Base-by-base conservation (phyloP, 1,139 yeast species). In the Candida sojae region DNA sequence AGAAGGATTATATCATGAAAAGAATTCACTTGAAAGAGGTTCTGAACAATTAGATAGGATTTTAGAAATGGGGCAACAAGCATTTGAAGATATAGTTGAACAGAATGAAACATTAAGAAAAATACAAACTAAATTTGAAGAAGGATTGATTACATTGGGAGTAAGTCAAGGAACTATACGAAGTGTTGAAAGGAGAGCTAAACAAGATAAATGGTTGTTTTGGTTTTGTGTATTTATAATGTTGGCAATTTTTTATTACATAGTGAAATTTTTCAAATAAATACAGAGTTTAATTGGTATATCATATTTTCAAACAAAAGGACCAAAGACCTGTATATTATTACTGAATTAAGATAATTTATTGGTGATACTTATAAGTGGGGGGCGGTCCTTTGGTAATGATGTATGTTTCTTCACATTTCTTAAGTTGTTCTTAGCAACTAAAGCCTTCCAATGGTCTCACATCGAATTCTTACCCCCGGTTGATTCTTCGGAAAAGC, bases 1-100 rank as follows among this genome's bases (percentile, higher is more conserved):
- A 53, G 87, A 88, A 49, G 96, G 96, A 0, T 68, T 89, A 48
- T 72, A 79, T 51, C 80, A 84, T 53, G 97, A 91, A 61, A 77
- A 77, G 36, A 79, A 80, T 47, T 78, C 86, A 7, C 72, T 93
- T 48, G 77, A 79, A 28, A 73, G 89, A 49, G 91, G 96, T 0
- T 84, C 88, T 32, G 84, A 83, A 49, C 96, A 89, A 62, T 70
- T 93, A 54, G 99, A 93, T 62, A 91, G 88, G 55, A 90, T 93
- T 43, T 68, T 93, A 46, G 97, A 89, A 60, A 86, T 90, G 84
- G 98, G 97, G 1, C 83, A 87, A 52, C 80, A 82, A 48, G 91
- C 96, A 1, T 80, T 91, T 56, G 96, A 88, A 46, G 97, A 92
- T 61, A 75, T 93, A 30, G 86, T 88, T 30, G 92, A 87, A 48